Percentiles rank a stretch among this genome's conserved stretches.
Conservation (phyloP, 1,284 basidiomycete genomes). For the Cryptococcus sp. region DNA sequence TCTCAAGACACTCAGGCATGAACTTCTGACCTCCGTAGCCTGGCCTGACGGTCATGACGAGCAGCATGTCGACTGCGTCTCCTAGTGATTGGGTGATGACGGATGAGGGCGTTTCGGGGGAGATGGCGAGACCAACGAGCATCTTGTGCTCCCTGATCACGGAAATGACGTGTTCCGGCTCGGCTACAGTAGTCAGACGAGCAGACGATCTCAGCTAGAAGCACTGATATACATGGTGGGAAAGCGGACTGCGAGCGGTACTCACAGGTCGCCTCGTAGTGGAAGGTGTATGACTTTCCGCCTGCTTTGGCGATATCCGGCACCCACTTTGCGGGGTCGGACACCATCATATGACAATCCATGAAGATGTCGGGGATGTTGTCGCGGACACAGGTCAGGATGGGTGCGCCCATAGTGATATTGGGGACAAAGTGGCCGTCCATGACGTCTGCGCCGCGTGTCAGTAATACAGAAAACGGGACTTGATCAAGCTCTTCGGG, state of each 20-base stretch:
- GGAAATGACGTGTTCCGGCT: slow-evolving; percentile 72
- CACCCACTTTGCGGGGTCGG: slow-evolving; percentile 96
- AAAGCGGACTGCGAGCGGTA: slow-evolving; percentile 15
- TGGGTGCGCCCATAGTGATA: slow-evolving; percentile 92
- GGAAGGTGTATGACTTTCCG: slow-evolving; percentile 94
- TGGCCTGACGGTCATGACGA: slow-evolving; percentile 97
- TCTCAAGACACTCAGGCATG: slow-evolving; percentile 78
- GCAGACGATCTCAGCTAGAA: neutral
- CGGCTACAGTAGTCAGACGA: slow-evolving; percentile 27
- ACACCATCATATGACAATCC: slow-evolving; percentile 99
- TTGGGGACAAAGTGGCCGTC: slow-evolving; percentile 99
- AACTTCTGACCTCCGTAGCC: slow-evolving; percentile 97
- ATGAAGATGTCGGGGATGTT: slow-evolving; percentile 93
- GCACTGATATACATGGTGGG: neutral
- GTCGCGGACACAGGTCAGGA: slow-evolving; percentile 84
- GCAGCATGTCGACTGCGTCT: slow-evolving; percentile 80
- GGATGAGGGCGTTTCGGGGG: slow-evolving; percentile 82
- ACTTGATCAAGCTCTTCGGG: too few species aligned
- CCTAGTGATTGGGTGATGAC: slow-evolving; percentile 82
- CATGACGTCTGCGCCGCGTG: slow-evolving; percentile 76
- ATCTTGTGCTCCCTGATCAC: slow-evolving; percentile 69
- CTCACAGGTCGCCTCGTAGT: slow-evolving; percentile 91
- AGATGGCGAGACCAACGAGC: slow-evolving; percentile 92
- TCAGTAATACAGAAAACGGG: neutral
- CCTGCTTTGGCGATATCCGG: slow-evolving; percentile 93